phyloP scores from a whole-genome alignment of 2,329 filamentous ascomycete species.

The Tolypocladium nubicola region DNA sequence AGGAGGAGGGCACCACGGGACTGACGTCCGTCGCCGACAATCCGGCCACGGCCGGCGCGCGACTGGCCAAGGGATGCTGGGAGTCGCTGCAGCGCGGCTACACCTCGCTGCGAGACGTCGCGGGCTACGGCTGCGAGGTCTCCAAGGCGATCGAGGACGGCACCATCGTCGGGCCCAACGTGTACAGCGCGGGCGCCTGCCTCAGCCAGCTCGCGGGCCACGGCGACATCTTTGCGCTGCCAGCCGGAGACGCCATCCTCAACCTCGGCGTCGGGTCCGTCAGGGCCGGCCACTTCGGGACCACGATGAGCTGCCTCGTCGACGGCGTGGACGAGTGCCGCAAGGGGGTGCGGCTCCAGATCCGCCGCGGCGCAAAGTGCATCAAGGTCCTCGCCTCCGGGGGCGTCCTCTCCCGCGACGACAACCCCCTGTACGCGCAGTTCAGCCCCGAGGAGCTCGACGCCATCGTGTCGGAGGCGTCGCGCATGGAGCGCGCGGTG shows the following conservation, averaged over 20 bases:
- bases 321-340: slow-evolving; percentile 30
- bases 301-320: slow-evolving; percentile 15
- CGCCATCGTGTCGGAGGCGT: slow-evolving; percentile 24
- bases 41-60: slow-evolving; percentile 21
- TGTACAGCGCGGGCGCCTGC: slow-evolving; percentile 33
- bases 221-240: slow-evolving; percentile 25
- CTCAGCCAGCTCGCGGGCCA: slow-evolving; percentile 38
- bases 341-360: slow-evolving; percentile 25
- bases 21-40: slow-evolving; percentile 15
- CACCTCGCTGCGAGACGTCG: slow-evolving; percentile 38
- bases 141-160: slow-evolving; percentile 30
- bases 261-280: slow-evolving; percentile 20
- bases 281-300: slow-evolving; percentile 18
- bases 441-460: slow-evolving; percentile 27
- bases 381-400: slow-evolving; percentile 29
- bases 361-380: slow-evolving; percentile 26
- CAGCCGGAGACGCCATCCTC: slow-evolving; percentile 22
- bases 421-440: slow-evolving; percentile 25
- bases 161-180: slow-evolving; percentile 32
- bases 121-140: slow-evolving; percentile 33
- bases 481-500: slow-evolving; percentile 21
- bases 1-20: slow-evolving; percentile 10
- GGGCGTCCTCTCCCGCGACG: slow-evolving; percentile 25
- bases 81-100: slow-evolving; percentile 32
- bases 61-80: slow-evolving; percentile 29